Percentiles rank a stretch among this genome's conserved stretches.
Conservation (phyloP, 768 basidiomycete genomes). For the Aureoboletus auriporus region DNA sequence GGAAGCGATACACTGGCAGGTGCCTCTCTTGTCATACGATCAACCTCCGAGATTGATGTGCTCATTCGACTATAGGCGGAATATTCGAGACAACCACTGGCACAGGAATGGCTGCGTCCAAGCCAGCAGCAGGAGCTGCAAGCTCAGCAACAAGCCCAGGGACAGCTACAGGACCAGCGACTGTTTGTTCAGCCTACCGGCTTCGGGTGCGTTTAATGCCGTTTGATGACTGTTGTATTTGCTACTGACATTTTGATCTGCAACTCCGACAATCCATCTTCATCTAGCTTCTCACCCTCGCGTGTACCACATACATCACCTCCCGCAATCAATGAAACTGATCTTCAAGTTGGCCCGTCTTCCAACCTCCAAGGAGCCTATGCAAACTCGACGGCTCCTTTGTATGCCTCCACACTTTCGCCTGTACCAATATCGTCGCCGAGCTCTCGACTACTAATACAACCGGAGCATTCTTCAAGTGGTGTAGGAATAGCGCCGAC, state of each 20-base stretch:
- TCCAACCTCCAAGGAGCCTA: constrained; percentile 75
- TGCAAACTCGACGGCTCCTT: constrained; percentile 37
- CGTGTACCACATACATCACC: constrained; percentile 33
- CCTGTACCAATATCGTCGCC: constrained; percentile 42
- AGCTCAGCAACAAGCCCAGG: constrained; percentile 40
- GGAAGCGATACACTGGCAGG: constrained; percentile 63
- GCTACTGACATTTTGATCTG: constrained; percentile 25
- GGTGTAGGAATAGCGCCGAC: constrained; percentile 25
- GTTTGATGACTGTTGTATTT: neutral
- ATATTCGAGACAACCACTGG: constrained; percentile 34
- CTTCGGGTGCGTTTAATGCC: constrained; percentile 52
- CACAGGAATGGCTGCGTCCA: constrained; percentile 63
- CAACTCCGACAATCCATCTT: constrained; percentile 96
- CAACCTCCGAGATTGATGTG: neutral
- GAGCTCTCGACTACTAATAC: constrained; percentile 21
- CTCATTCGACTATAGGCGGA: constrained; percentile 34
- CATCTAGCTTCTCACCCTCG: constrained; percentile 35
- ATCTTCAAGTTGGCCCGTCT: constrained; percentile 34
- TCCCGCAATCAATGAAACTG: constrained; percentile 28
- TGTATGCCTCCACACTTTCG: constrained; percentile 36
- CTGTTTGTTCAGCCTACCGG: constrained; percentile 64
- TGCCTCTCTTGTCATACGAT: constrained; percentile 5
- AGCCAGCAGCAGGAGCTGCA: constrained; percentile 54
- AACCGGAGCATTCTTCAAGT: constrained; percentile 30
- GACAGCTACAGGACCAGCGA: constrained; percentile 37